Base-by-base conservation (phyloP, 169 alveolate species). In the Plasmodium ovale region DNA sequence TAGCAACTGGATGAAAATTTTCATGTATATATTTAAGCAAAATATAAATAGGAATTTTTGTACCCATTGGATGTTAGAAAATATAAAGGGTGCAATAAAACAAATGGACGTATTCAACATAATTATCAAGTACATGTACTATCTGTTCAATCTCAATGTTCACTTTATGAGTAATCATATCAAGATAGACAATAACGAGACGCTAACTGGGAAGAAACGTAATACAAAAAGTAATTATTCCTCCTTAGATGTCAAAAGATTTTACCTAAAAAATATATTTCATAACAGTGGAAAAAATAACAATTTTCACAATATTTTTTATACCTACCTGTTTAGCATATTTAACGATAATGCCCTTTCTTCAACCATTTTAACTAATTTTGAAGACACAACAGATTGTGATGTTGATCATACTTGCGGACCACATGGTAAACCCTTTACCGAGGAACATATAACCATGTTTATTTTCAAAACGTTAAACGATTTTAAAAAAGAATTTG, bases 311-410 rank as follows among this genome's bases (percentile, higher is more conserved):
- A 35, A 21, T 3, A 29, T 44, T 44, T 25, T 69, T 25, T 19
- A 69, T 35, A 25, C 82, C 16, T 69, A 69, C 21, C 49, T 69
- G 4, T 49, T 23, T 21, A 69, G 47, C 35, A 69, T 69, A 69
- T 69, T 69, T 56, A 35, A 47, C 6, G 23, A 9, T 69, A 47
- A 69, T 16, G 64, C 42, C 23, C 42, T 69, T 44, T 69, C 65
- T 14, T 39, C 33, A 21, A 4, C 42, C 25, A 69, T 69, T 69
- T 69, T 69, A 49, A 69, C 42, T 47, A 47, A 69, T 19, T 69
- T 69, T 21, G 82, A 69, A 49, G 25, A 0, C 1, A 47, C 23
- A 65, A 56, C 42, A 35, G 47, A 35, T 23, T 44, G 47, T 7
- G 9, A 10, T 42, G 44, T 16, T 0, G 47, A 54, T 9, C 27